Base-by-base conservation (phyloP, 805 yeast species). In the Metschnikowia reukaufii region DNA sequence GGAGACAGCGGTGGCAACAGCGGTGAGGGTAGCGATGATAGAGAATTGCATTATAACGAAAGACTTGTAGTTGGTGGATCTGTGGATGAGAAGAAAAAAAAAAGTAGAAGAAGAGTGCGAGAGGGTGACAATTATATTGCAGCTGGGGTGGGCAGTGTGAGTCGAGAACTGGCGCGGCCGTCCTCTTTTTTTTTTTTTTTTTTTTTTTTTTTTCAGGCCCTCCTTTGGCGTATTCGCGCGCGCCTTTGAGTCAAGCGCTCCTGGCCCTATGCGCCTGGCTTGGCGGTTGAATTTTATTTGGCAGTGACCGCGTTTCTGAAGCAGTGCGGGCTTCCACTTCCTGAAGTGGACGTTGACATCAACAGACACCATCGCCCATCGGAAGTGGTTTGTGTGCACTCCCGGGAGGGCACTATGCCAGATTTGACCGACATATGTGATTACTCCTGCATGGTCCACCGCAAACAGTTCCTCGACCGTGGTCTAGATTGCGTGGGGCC, bases 1-100 rank as follows among this genome's bases (percentile, higher is more conserved):
- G 47, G 65, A 61, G 39, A 68, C 63, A 54, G 66, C 70, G 46
- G 65, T 58, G 57, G 73, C 71, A 44, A 68, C 64, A 45, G 69
- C 67, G 47, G 68, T 61, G 44, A 50, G 47, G 42, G 46, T 36
- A 54, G 77, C 74, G 50, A 70, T 52, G 57, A 66, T 64, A 57
- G 77, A 63, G 75, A 72, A 74, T 70, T 73, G 76, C 79, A 74
- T 74, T 68, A 50, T 70, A 39, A 50, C 60, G 60, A 56, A 44
- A 49, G 60, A 51, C 56, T 33, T 18, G 52, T 47, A 49, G 72
- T 68, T 67, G 65, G 56, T 39, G 42, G 59, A 47, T 54, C 59
- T 54, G 55, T 55, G 54, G 51, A 51, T 57, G 52, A 51, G 37
- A 40, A 38, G 53, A 54, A 49, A 56, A 45, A 35, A 44, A 38